Evolutionary conservation across 2,329 filamentous ascomycete genomes (phyloP), one percentile per base, ranked within the genome.

Genomic region (Triangularia verruculosa): DNA sequence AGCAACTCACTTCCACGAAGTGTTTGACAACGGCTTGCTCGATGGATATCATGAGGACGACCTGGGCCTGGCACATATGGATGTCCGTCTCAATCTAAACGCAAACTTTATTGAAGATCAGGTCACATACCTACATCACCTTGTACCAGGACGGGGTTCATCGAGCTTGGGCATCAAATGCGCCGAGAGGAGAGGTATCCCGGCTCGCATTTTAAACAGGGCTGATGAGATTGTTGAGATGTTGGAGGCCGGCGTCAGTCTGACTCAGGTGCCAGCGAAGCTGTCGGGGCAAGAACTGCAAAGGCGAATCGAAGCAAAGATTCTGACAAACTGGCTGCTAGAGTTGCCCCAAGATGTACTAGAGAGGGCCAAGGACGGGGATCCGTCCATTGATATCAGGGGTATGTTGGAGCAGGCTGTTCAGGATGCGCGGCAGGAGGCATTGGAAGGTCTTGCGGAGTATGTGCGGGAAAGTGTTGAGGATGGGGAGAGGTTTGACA

Each of bases 121-220:
- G 68, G 82, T 93, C 28, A 87, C 84, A 0, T 92, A 90, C 70
- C 82, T 97, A 0, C 96, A 94, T 75, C 89, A 86, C 27, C 77
- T 89, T n/a, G 72, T 76, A 3, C 69, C 79, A 1, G 93, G 93
- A 0, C 83, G 88, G 62, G 94, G 89, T 69, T 86, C 80, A 7
- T 89, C 90, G 13, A 97, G 93, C 72, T 96, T 96, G 71, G 95
- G 95, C 0, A 91, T 88, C 27, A 84, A 85, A 75, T 98, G 95
- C 72, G 95, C 95, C 27, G 87, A 88, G 3, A 85, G 96, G 75
- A 97, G 96, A 70, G 93, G 93, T 1, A 87, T 99, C 13, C 88
- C 92, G 28, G 72, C 77, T 17, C 81, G 83, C 4, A 85, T 98
- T 9, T 83, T 97, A 6, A 79, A 89, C 15, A 86, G 93, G 61